Evolutionary conservation across 2,329 filamentous ascomycete species (phyloP).

Genomic region (Cladosporium sp.): DNA sequence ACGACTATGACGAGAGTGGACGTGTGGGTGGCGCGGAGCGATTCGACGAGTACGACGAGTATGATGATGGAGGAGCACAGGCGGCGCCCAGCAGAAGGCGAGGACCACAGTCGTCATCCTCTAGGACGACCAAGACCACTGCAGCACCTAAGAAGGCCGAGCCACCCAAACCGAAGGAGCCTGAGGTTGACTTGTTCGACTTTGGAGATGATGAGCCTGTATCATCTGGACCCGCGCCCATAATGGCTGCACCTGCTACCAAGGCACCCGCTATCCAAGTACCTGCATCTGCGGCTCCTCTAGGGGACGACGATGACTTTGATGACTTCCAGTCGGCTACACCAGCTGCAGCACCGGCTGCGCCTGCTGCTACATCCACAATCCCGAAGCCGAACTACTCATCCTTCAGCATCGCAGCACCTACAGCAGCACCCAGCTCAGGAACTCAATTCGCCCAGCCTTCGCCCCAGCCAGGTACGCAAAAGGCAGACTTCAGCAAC

Average conservation of each 20-base stretch:
- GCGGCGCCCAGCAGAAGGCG: slow-evolving; percentile 56
- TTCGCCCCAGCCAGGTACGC: slow-evolving; percentile 78
- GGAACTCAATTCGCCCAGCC: slow-evolving; percentile 74
- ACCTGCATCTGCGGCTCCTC: slow-evolving; percentile 32
- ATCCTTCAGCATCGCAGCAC: slow-evolving; percentile 49
- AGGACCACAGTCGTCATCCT: slow-evolving; percentile 40
- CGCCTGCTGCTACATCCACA: slow-evolving; percentile 41
- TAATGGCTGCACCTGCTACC: slow-evolving; percentile 37
- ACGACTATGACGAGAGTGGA: slow-evolving; percentile 62
- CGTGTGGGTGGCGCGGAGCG: slow-evolving; percentile 60
- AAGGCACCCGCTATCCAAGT: slow-evolving; percentile 20
- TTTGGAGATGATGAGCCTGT: slow-evolving; percentile 75
- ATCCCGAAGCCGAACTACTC: slow-evolving; percentile 40
- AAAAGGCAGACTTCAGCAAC: slow-evolving; percentile 71
- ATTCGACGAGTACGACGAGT: slow-evolving; percentile 97
- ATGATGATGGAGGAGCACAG: slow-evolving; percentile 68
- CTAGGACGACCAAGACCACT: slow-evolving; percentile 32
- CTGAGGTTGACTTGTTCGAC: slow-evolving; percentile 89
- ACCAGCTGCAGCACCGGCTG: slow-evolving; percentile 53
- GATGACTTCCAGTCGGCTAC: slow-evolving; percentile 95
- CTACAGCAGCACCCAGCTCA: slow-evolving; percentile 39
- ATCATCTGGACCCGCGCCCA: slow-evolving; percentile 45
- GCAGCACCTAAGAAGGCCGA: slow-evolving; percentile 62
- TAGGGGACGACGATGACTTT: slow-evolving; percentile 84
- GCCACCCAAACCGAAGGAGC: slow-evolving; percentile 76